Evolutionary conservation across 2,329 filamentous ascomycete genomes (phyloP), one percentile per base, ranked within the genome.

Genomic region (Trichoderma semiorbis): DNA sequence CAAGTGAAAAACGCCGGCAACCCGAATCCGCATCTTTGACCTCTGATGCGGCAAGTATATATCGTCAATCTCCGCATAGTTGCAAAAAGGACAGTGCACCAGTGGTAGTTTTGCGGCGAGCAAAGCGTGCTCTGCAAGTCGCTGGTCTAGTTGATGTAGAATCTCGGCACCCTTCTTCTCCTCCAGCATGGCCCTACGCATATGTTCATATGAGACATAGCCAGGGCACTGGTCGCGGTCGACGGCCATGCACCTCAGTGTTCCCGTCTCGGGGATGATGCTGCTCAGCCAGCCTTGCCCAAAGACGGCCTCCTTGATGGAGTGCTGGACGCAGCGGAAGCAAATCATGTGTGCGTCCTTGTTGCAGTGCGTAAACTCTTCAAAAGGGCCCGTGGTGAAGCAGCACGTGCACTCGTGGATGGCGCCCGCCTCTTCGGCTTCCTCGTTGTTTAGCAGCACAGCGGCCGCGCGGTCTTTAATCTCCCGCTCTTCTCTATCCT

Each of bases 201-300:
- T 89, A 62, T 94, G 88, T 30, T 90, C 85, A 5, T 88, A 84
- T 0, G 92, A 87, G 64, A 98, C 87, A 77, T 87, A 88, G n/a
- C 94, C 94, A 16, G 86, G 78, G 76, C 96, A 98, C n/a, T 89
- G 89, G 58, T 86, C 83, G 0, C 88, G 84, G 65, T 91, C 87
- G 0, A 93, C 90, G 1, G 95, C 93, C n/a, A 97, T 87, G 79
- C 96, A 98, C 73, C 89, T 89, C 69, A 98, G 85, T 0, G 93
- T 94, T 47, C 92, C 92, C 47, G 86, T 89, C 72, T 90, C 86
- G 32, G 89, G 81, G 78, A 96, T 88, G 76, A 98, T 91, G 76
- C 89, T 96, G 72, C 92, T 90, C 64, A 90, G 88, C 93, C 95
- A 98, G 67, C 93, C 93, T 80, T 98, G 96, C 0, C 96, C 96